Evolutionary conservation across 805 yeast species (phyloP), one percentile per base, ranked within the genome.

Genomic region (Metschnikowia arizonensis): DNA sequence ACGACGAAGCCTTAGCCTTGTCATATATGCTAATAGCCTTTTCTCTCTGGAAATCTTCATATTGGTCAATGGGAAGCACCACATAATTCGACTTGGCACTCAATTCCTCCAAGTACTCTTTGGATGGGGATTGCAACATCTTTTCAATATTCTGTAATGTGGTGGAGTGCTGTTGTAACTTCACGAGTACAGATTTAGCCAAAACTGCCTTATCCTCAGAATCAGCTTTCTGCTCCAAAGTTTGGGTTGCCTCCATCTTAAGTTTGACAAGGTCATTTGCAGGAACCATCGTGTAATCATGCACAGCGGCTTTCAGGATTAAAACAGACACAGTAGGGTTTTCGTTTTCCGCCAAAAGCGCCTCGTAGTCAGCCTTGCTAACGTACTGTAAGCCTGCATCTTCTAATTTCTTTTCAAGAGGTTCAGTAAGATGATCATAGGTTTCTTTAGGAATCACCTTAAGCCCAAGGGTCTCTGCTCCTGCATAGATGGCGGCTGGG

Each of bases 401-500:
- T 3, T 32, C 40, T 5, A 52, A 26, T 26, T 46, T 48, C n/a
- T 19, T 34, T 12, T 38, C 43, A 21, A 52, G 44, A 15, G 55
- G 52, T 28, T 44, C 48, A 2, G 17, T 33, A 2, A 23, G 23
- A 5, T 17, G 17, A 4, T 7, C 18, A 10, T 44, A 38, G 24
- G 40, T 36, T 3, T 47, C 50, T 4, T 39, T 29, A 1, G 52
- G 9, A 17, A 57, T 51, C 3, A 53, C 14, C 2, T 9, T 39
- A n/a, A 49, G 47, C 10, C 39, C 40, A 10, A 35, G 21, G 7
- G 47, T 42, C 7, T 54, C 32, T 4, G 71, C 64, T 15, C 56
- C 60, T 14, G 55, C 50, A n/a, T 50, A 54, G 33, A 65, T 45
- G 19, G 58, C 52, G 4, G 56, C 55, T 5, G 62, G 24, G 2